A percentile compares a stretch with the other conserved stretches of the same genome.
Conservation (phyloP, 495 filamentous ascomycete genomes). For the Xylaria curta region DNA sequence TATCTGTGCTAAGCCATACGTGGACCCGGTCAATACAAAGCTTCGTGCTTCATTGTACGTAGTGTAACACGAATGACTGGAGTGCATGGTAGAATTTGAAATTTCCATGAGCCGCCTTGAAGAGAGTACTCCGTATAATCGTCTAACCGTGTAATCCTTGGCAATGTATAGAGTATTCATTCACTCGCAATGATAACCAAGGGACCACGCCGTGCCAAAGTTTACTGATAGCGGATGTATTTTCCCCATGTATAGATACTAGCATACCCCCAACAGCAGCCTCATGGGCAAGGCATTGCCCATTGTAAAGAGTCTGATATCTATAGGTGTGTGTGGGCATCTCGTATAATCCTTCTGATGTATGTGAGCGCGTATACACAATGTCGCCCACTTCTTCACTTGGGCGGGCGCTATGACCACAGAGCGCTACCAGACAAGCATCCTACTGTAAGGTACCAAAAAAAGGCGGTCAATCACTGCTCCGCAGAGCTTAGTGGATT, state of each 20-base stretch:
- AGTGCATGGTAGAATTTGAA: slow-evolving; percentile 17
- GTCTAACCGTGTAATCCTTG: slow-evolving; percentile 18
- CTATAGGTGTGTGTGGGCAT: not conserved
- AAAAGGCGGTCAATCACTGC: slow-evolving; percentile 15
- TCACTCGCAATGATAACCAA: not conserved
- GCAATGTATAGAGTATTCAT: not conserved
- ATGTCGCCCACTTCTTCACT: not conserved
- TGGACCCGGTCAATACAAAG: slow-evolving; percentile 2
- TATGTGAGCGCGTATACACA: not conserved
- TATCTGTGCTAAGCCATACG: not conserved
- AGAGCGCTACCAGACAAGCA: not conserved
- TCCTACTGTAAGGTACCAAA: not conserved
- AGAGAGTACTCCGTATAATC: slow-evolving; percentile 1
- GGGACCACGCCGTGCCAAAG: not conserved
- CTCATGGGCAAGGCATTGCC: not conserved
- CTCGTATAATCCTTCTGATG: slow-evolving; percentile 22
- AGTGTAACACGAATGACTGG: not conserved
- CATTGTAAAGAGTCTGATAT: not conserved
- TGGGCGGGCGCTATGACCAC: not conserved
- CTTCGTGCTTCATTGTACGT: not conserved
- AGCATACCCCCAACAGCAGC: slow-evolving; percentile 1
- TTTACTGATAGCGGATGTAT: not conserved
- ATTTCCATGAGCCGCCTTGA: not conserved
- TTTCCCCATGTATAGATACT: not conserved
- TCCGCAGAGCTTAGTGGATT: not conserved